Conservation (phyloP, 1,139 yeast species). For the Yarrowia galli region DNA sequence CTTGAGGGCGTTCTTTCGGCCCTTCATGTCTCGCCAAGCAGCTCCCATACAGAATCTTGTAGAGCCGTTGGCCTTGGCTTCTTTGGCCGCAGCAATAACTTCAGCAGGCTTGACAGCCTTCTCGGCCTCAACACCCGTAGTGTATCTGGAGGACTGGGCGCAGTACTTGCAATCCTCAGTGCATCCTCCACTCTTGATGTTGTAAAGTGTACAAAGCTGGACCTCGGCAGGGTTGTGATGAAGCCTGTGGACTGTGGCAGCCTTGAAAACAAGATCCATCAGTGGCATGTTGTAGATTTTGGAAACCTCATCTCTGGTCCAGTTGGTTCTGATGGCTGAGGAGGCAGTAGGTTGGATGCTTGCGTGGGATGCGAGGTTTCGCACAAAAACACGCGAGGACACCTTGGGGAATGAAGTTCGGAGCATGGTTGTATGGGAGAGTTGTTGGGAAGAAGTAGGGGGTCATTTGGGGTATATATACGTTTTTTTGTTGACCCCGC, state of each 20-base stretch:
- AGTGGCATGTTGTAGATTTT: constrained; percentile 71
- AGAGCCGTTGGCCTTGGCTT: constrained; percentile 73
- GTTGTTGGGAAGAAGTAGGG: constrained; percentile 13
- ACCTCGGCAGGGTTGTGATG: constrained; percentile 74
- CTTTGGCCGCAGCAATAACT: constrained; percentile 67
- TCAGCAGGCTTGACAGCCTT: constrained; percentile 66
- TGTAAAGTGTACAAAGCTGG: constrained; percentile 76
- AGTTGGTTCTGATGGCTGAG: constrained; percentile 51
- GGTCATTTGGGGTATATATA: constrained; percentile 4
- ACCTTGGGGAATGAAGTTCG: background rate
- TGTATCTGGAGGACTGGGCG: constrained; percentile 73
- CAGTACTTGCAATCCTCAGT: constrained; percentile 84
- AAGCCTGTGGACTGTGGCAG: constrained; percentile 71
- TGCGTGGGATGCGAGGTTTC: constrained; percentile 26
- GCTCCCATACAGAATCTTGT: constrained; percentile 88
- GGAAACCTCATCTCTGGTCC: constrained; percentile 67
- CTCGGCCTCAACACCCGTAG: constrained; percentile 74
- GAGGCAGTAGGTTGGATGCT: constrained; percentile 40
- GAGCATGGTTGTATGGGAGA: background rate
- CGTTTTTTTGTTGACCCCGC: constrained; percentile 31
- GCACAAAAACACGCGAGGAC: background rate
- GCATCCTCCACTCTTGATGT: constrained; percentile 82
- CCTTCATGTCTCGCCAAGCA: constrained; percentile 87
- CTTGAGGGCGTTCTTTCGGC: constrained; percentile 71
- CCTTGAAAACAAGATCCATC: constrained; percentile 62